Evolutionary conservation across 2,329 filamentous ascomycete species (phyloP).

Genomic region (Ceratocystis alfenasii): DNA sequence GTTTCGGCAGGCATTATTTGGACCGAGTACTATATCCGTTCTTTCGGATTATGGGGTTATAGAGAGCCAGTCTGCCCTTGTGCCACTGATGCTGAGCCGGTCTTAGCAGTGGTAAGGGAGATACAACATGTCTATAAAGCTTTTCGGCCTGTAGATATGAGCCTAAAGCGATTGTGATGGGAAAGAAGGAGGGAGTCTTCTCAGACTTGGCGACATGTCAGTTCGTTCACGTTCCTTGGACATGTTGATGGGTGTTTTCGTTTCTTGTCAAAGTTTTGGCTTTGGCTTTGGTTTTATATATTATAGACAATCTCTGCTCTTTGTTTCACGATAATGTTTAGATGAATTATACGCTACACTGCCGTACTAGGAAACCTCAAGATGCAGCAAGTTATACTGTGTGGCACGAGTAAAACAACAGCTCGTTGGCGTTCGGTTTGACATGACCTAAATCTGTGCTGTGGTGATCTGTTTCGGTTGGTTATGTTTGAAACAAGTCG

Average conservation of each 20-base stretch:
- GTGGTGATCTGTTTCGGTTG: too few species aligned
- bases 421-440: too few species aligned
- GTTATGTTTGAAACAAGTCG: too few species aligned
- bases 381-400: not conserved
- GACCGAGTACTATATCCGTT: conserved; percentile 30
- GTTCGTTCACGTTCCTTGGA: not conserved
- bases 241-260: not conserved
- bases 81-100: conserved; percentile 50
- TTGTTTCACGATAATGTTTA: not conserved
- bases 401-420: not conserved
- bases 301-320: conserved; percentile 11
- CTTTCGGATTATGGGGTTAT: conserved; percentile 36
- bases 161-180: too few species aligned
- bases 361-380: not conserved
- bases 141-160: not conserved
- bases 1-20: conserved; percentile 36
- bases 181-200: too few species aligned
- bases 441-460: too few species aligned
- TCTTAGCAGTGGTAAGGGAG: conserved; percentile 25
- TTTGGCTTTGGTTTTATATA: not conserved
- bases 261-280: not conserved
- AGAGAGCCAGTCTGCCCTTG: conserved; percentile 42
- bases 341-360: not conserved
- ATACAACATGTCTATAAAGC: not conserved
- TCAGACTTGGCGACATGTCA: too few species aligned